Evolutionary conservation across 495 filamentous ascomycete species (phyloP), one percentile per base, ranked within the genome.

Genomic region (Viridothelium virens): DNA sequence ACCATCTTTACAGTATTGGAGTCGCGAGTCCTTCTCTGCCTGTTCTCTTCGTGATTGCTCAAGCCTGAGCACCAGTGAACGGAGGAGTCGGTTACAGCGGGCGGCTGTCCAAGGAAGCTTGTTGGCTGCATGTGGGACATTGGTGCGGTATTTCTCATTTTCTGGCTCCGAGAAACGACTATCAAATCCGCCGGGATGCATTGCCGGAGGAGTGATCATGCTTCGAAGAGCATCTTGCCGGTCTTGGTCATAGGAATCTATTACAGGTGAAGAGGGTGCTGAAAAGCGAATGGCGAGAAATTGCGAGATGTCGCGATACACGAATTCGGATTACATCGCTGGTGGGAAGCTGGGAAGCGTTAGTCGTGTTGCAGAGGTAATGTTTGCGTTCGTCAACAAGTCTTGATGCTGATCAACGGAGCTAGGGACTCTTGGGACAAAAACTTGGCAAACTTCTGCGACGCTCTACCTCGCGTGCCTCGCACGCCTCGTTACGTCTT

Each of bases 341-440:
- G 25, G 25, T 25, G 25, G 25, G 25, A 25, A 25, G 25, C 25
- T 0, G 25, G 25, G 1, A 25, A 25, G 25, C 25, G 1, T 0
- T 25, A 1, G 25, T 25, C 25, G 25, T 25, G 25, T 25, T 25
- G 25, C 1, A 25, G 25, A 25, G 25, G 25, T 25, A 53, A 16
- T 53, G 48, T 53, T 53, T 53, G 16, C 48, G 48, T 53, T 53
- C 25, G 48, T 53, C 48, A 53, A 53, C n/a, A 53, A 53, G 9
- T 18, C 14, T 0, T 18, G 25, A 5, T 18, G 48, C 48, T 1
- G n/a, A 18, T 14, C 48, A 53, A 53, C 48, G 48, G 14, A 9
- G 41, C 14, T 1, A 7, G 7, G 41, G 41, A 9, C 9, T 1
- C 41, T 1, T 46, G 1, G 7, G 41, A 46, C 41, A 46, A 46